These are phyloP conservation scores for Sherardia arvensis DNA, from an alignment of 257 asterid species.

Conservation along the genomic window DNA sequence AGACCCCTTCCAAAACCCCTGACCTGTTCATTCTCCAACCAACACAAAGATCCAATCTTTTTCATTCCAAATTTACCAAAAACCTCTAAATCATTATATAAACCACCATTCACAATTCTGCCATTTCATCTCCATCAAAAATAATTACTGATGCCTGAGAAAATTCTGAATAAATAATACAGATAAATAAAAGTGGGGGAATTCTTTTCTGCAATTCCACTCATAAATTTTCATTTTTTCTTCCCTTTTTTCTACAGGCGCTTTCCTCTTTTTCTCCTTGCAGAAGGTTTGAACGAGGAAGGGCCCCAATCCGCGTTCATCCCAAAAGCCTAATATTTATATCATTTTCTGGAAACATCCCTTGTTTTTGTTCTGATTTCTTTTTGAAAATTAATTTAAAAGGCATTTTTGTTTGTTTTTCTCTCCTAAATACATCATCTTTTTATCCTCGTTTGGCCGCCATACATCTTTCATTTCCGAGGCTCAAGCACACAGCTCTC, in stretches of 20 bases:
- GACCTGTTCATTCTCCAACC: not conserved
- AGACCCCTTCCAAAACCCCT: slow-evolving; percentile 6
- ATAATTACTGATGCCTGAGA: not conserved
- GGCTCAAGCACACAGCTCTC: not conserved
- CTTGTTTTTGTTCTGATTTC: not conserved
- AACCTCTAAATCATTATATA: not conserved
- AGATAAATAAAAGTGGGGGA: not conserved
- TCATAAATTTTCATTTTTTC: not conserved
- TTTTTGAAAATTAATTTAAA: not conserved
- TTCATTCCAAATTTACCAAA: not conserved
- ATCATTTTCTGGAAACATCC: not conserved
- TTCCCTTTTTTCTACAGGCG: slow-evolving; percentile 5
- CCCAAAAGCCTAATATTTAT: not conserved
- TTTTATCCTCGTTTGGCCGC: slow-evolving; percentile 20
- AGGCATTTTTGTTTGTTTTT: not conserved
- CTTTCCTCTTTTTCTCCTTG: slow-evolving; percentile 9
- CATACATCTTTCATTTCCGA: slow-evolving; percentile 7
- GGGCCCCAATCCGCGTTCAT: slow-evolving; percentile 16
- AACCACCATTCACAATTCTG: not conserved
- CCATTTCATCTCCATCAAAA: slow-evolving; percentile 5
- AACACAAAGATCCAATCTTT: not conserved
- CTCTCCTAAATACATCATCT: slow-evolving; percentile 15
- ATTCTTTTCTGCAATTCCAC: not conserved
- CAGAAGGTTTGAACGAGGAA: slow-evolving; percentile 18
- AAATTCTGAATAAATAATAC: not conserved